Percentiles rank a stretch among this genome's conserved stretches.
Evolutionary conservation across 768 basidiomycete genomes (phyloP).

Genomic region (Phlebiopsis flavidoalba): DNA sequence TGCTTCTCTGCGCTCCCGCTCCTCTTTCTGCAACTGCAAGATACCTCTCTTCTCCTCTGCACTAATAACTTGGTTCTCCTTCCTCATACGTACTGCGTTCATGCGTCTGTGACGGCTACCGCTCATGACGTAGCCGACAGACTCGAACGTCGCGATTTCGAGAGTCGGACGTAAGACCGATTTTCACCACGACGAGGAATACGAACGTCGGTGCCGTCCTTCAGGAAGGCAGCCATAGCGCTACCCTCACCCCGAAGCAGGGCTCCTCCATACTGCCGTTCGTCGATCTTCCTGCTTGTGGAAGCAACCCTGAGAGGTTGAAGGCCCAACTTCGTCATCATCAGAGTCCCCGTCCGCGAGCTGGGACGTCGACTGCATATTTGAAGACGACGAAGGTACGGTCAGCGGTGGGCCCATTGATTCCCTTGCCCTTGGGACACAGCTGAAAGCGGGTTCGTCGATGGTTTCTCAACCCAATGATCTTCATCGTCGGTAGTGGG

Average conservation of each 20-base stretch:
- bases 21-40: constrained; percentile 90
- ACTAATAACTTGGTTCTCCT: constrained; percentile 99
- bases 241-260: constrained; percentile 92
- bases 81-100: constrained; percentile 98
- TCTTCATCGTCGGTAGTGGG: constrained; percentile 34
- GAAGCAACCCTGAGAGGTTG: constrained; percentile 46
- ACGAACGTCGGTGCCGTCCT: constrained; percentile 73
- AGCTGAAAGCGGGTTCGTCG: constrained; percentile 24
- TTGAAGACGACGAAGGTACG: constrained; percentile 15
- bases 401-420: constrained; percentile 11
- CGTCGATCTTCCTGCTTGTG: constrained; percentile 56
- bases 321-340: constrained; percentile 78
- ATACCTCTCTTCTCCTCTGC: constrained; percentile 98
- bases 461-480: constrained; percentile 64
- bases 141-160: constrained; percentile 86
- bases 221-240: constrained; percentile 96
- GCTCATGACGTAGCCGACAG: constrained; percentile 96
- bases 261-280: constrained; percentile 84
- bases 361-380: constrained; percentile 8
- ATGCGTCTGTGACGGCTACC: constrained; percentile 92
- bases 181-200: constrained; percentile 99
- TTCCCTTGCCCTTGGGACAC: constrained; percentile 17
- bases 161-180: constrained; percentile 83
- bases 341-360: constrained; percentile 36
- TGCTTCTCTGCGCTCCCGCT: constrained; percentile 85